Conservation (phyloP, 2,329 filamentous ascomycete genomes). For the Aspergillus sp. region DNA sequence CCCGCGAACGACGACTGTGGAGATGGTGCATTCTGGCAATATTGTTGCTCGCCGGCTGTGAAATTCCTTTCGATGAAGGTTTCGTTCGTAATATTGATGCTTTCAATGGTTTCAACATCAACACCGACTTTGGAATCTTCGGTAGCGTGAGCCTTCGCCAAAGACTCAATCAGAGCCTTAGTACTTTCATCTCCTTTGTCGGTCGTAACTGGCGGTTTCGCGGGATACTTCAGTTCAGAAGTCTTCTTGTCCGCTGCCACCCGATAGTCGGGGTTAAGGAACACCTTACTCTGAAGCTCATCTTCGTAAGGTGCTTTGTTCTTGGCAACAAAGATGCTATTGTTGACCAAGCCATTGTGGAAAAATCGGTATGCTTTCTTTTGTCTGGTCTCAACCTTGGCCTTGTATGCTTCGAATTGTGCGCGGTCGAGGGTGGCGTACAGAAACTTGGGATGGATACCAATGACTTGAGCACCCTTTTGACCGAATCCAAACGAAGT, state of each 20-base stretch:
- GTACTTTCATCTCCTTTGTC: slow-evolving; percentile 63
- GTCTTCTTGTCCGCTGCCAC: slow-evolving; percentile 86
- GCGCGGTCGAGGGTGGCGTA: slow-evolving; percentile 89
- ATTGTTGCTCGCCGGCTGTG: slow-evolving; percentile 76
- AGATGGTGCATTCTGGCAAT: slow-evolving; percentile 77
- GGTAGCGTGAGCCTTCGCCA: slow-evolving; percentile 64
- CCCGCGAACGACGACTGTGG: slow-evolving; percentile 91
- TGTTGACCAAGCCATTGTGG: slow-evolving; percentile 98
- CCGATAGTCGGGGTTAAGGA: slow-evolving; percentile 90
- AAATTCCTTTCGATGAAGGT: slow-evolving; percentile 96
- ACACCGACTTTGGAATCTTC: slow-evolving; percentile 81
- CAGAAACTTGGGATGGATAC: slow-evolving; percentile 94
- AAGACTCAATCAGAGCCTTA: slow-evolving; percentile 71
- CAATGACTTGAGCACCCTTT: slow-evolving; percentile 96
- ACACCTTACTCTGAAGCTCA: slow-evolving; percentile 79
- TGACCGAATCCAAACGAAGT: slow-evolving; percentile 99
- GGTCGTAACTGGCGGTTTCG: slow-evolving; percentile 64
- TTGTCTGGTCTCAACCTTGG: slow-evolving; percentile 87
- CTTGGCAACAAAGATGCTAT: slow-evolving; percentile 96
- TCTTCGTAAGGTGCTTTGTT: slow-evolving; percentile 85
- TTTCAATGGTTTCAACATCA: slow-evolving; percentile 84
- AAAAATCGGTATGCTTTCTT: slow-evolving; percentile 99
- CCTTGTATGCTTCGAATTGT: slow-evolving; percentile 77
- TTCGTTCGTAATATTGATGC: slow-evolving; percentile 89
- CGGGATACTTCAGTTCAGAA: slow-evolving; percentile 70